Evolutionary conservation across 1,284 basidiomycete species (phyloP).

Genomic region (Irpex sp.): DNA sequence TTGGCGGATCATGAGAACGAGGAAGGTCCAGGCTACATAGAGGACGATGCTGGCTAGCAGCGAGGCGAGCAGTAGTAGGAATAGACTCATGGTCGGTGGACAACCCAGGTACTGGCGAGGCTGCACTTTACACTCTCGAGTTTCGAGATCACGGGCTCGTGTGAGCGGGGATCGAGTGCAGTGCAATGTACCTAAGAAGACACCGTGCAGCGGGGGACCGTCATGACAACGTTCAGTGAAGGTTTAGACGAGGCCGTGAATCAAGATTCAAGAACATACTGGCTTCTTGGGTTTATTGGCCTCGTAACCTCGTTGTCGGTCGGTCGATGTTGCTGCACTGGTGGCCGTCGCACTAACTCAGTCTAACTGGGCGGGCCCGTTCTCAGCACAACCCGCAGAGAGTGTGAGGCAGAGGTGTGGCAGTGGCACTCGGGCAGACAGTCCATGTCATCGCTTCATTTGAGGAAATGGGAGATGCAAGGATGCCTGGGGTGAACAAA

Average conservation of each 20-base stretch:
- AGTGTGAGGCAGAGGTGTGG: not conserved
- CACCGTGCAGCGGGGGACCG: not conserved
- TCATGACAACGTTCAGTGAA: not conserved
- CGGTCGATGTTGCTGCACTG: too few relatives aligned
- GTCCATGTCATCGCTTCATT: not conserved
- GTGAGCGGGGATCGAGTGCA: not conserved
- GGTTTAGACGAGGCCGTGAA: too few relatives aligned
- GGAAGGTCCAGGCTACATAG: constrained; percentile 29
- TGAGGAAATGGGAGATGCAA: not conserved
- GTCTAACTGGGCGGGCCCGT: too few relatives aligned
- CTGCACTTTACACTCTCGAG: not conserved
- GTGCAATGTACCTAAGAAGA: not conserved
- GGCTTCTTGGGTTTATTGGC: too few relatives aligned
- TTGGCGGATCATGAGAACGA: constrained; percentile 31
- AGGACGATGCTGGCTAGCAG: constrained; percentile 10
- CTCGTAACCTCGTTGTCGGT: too few relatives aligned
- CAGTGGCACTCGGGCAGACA: not conserved
- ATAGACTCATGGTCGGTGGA: not conserved
- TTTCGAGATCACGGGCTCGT: not conserved
- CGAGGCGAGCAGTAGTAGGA: constrained; percentile 15
- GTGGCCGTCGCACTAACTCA: too few relatives aligned
- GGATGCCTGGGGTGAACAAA: not conserved
- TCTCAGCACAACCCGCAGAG: not conserved
- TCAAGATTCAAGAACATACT: too few relatives aligned
- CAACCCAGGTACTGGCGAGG: not conserved